Conservation (phyloP, 2,329 filamentous ascomycete species). For the Trichophyton benhamiae region DNA sequence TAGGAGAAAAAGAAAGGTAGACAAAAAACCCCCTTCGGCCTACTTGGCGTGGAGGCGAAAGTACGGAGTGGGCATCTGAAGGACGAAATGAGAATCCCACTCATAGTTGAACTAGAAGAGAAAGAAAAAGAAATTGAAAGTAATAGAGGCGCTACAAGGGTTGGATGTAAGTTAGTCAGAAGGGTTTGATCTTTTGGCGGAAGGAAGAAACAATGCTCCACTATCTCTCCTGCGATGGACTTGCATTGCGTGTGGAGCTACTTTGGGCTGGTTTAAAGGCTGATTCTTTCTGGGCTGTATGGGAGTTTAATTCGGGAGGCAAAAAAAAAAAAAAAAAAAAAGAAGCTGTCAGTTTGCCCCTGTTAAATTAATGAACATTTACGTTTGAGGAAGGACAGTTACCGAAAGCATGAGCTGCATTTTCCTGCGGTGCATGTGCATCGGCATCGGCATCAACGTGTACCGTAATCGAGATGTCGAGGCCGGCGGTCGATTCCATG, state of each 20-base stretch:
- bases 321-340: neutral
- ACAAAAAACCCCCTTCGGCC: neutral
- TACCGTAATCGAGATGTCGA: neutral
- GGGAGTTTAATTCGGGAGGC: neutral
- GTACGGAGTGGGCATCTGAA: neutral
- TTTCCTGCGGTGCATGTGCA: neutral
- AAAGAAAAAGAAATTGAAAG: neutral
- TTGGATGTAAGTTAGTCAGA: neutral
- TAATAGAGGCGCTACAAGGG: neutral
- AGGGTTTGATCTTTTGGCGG: neutral
- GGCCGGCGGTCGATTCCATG: neutral
- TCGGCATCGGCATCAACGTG: neutral
- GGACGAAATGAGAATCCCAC: neutral
- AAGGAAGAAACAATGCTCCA: conserved; percentile 2
- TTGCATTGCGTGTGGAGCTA: neutral
- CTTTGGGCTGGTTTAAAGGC: neutral
- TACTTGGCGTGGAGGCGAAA: neutral
- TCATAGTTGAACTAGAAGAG: neutral
- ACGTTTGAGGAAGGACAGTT: neutral
- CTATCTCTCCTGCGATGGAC: conserved; percentile 1
- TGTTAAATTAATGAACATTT: neutral
- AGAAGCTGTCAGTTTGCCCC: neutral
- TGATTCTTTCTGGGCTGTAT: neutral
- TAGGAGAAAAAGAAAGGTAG: neutral
- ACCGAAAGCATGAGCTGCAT: neutral